Percentiles rank a stretch among this genome's conserved stretches.
phyloP scores from a whole-genome alignment of 106 monocot species.

The Dioscorea alata region DNA sequence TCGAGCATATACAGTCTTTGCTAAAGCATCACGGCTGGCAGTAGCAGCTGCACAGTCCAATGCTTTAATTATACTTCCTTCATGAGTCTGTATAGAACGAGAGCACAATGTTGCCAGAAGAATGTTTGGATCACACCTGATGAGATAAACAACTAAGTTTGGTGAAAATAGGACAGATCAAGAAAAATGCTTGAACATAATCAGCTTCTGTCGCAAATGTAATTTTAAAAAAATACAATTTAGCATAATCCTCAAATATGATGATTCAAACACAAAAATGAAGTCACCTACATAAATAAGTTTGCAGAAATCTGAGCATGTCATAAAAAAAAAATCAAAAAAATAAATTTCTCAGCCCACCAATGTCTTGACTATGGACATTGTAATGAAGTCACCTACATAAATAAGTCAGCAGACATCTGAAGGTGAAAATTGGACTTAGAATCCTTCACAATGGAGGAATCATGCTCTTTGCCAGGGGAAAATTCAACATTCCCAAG shows the following conservation, averaged over 20 bases:
- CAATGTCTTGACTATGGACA: no score
- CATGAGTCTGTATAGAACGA: conserved; percentile 92
- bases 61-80: conserved; percentile 87
- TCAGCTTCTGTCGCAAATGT: neutral
- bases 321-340: no score
- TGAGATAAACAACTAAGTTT: conserved; percentile 4
- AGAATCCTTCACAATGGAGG: conserved; percentile 88
- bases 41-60: conserved; percentile 77
- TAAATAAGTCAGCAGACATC: conserved; percentile 82
- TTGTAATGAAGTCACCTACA: conserved; percentile 28
- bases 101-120: conserved; percentile 90
- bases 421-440: conserved; percentile 91
- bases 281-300: conserved; percentile 60
- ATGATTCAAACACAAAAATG: no score
- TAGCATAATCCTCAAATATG: no score
- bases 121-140: conserved; percentile 80
- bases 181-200: neutral
- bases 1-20: conserved; percentile 90
- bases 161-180: no score
- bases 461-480: conserved; percentile 90
- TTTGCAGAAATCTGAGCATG: conserved; percentile 66
- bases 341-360: no score
- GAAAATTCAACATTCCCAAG: conserved; percentile 90
- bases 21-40: conserved; percentile 88
- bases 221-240: no score